phyloP scores from a whole-genome alignment of 768 basidiomycete species.

The Podaxis sp. region DNA sequence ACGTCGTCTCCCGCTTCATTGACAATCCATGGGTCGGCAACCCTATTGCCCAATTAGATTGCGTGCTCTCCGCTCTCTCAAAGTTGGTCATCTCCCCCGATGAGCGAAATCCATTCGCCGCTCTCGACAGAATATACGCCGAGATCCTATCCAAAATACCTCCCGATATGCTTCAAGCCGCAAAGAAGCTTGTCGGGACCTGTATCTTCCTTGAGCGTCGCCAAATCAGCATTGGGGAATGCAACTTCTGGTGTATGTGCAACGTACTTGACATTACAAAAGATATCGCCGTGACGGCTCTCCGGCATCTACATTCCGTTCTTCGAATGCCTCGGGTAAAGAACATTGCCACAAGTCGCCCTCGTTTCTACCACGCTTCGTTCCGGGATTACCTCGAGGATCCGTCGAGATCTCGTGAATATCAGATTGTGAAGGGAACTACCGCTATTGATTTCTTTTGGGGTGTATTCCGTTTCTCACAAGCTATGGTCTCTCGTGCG shows the following conservation, averaged over 20 bases:
- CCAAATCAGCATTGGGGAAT: too few relatives aligned
- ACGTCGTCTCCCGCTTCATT: slow-evolving; percentile 24
- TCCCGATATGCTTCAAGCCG: neutral
- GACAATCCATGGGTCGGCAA: slow-evolving; percentile 8
- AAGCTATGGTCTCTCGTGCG: too few relatives aligned
- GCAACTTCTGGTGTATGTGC: neutral
- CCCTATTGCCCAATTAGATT: slow-evolving; percentile 6
- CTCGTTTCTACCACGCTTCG: neutral
- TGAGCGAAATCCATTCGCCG: neutral
- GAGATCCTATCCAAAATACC: slow-evolving; percentile 1
- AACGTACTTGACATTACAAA: neutral
- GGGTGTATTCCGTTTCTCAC: too few relatives aligned
- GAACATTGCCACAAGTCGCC: neutral
- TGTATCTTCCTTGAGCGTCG: neutral
- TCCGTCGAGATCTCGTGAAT: neutral
- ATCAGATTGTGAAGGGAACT: neutral
- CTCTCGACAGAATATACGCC: slow-evolving; percentile 11
- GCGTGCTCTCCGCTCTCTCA: slow-evolving; percentile 1
- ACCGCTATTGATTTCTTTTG: too few relatives aligned
- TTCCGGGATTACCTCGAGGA: neutral
- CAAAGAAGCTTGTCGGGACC: neutral
- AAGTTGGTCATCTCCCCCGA: neutral
- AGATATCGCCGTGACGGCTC: neutral
- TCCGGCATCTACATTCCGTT: neutral
- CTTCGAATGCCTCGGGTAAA: neutral